Conservation (phyloP, 805 yeast species). For the Ogataea allantospora region DNA sequence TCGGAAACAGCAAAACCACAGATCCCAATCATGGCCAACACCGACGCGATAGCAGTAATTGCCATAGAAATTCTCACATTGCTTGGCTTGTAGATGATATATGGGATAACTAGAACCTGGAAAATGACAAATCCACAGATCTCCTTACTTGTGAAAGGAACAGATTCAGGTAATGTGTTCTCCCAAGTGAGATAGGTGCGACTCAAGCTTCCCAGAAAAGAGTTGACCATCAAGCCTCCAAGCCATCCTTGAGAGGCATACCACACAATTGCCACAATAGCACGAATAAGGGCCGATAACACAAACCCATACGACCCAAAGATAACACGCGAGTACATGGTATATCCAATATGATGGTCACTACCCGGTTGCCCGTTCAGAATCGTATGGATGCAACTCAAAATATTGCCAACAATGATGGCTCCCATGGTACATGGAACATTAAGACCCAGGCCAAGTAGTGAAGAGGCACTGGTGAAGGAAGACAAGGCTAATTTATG, state of each 20-base stretch:
- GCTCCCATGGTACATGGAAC: neutral
- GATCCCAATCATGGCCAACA: conserved; percentile 29
- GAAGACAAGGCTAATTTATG: conserved; percentile 22
- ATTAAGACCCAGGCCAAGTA: neutral
- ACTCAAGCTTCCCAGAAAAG: conserved; percentile 38
- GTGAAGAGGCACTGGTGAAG: conserved; percentile 6
- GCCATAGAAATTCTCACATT: conserved; percentile 27
- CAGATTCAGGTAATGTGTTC: conserved; percentile 38
- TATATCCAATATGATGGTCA: neutral
- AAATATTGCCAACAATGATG: neutral
- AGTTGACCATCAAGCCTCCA: conserved; percentile 44
- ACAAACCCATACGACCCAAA: neutral
- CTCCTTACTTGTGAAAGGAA: conserved; percentile 42
- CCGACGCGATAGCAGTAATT: neutral
- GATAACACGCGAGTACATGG: neutral
- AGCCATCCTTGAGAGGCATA: conserved; percentile 45
- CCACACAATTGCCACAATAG: conserved; percentile 46
- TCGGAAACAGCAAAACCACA: conserved; percentile 29
- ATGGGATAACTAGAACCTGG: conserved; percentile 42
- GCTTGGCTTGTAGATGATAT: conserved; percentile 41
- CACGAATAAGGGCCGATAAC: conserved; percentile 32
- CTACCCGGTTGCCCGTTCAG: neutral
- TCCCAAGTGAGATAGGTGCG: conserved; percentile 37
- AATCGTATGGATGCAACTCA: neutral
- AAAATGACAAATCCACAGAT: conserved; percentile 44